Conservation (phyloP, 805 yeast genomes). For the Wickerhamomyces strasburgensis region DNA sequence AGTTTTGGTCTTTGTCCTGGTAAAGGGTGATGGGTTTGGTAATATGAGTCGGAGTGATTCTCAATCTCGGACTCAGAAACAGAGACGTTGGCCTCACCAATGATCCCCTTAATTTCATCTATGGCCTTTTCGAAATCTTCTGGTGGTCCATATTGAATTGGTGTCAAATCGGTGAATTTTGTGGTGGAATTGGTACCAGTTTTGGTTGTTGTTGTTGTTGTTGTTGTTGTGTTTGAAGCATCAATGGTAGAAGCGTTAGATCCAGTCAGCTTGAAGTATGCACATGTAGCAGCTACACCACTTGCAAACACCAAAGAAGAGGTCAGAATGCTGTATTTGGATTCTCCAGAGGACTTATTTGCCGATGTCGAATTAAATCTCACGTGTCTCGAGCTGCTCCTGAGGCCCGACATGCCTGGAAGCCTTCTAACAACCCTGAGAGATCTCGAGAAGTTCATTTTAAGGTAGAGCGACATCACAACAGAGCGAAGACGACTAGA, state of each 20-base stretch:
- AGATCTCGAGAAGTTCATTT: too few relatives aligned
- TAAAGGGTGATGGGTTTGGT: slow-evolving; percentile 57
- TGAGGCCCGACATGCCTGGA: too few relatives aligned
- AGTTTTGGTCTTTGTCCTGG: slow-evolving; percentile 54
- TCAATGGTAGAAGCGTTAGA: too few relatives aligned
- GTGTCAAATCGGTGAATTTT: slow-evolving; percentile 28
- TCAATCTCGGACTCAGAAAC: slow-evolving; percentile 37
- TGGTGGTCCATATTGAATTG: slow-evolving; percentile 38
- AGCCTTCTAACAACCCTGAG: too few relatives aligned
- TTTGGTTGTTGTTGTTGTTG: not conserved
- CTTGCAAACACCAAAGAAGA: slow-evolving; percentile 14
- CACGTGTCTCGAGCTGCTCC: not conserved
- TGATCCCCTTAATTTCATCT: slow-evolving; percentile 32
- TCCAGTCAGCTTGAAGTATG: slow-evolving; percentile 8
- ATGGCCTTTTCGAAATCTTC: slow-evolving; percentile 36
- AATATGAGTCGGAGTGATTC: slow-evolving; percentile 56
- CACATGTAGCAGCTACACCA: slow-evolving; percentile 14
- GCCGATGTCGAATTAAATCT: slow-evolving; percentile 1
- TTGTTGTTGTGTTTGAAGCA: too few relatives aligned
- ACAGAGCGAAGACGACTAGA: too few relatives aligned
- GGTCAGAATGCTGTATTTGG: not conserved
- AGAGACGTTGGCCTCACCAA: slow-evolving; percentile 34
- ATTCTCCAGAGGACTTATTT: not conserved
- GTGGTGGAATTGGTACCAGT: slow-evolving; percentile 27
- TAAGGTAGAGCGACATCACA: too few relatives aligned